phyloP scores from a whole-genome alignment of 148 eudicot species.

The Rhododendron vialii region DNA sequence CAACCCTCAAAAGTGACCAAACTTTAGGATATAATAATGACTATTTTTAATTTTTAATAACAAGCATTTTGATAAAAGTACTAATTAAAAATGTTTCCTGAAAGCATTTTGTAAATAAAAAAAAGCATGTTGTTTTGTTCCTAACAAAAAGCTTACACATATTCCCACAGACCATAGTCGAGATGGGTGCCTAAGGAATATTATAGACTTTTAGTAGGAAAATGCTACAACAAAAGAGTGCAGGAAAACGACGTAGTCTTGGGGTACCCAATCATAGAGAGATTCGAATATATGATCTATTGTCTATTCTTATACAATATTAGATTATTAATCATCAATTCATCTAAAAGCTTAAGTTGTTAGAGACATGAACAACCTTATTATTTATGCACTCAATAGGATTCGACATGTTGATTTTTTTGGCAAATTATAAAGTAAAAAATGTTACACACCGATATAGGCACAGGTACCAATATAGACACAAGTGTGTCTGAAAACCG shows the following conservation, averaged over 20 bases:
- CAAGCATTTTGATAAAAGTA: background rate
- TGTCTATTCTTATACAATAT: too few species aligned
- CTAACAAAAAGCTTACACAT: background rate
- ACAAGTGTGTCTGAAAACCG: too few species aligned
- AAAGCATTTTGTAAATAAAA: background rate
- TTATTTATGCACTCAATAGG: background rate
- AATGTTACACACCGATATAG: too few species aligned
- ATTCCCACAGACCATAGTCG: background rate
- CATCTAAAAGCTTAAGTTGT: too few species aligned
- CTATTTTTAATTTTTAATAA: constrained; percentile 5
- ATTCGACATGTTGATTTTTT: too few species aligned
- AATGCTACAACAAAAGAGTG: background rate
- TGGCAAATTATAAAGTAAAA: background rate
- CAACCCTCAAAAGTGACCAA: constrained; percentile 9
- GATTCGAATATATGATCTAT: too few species aligned
- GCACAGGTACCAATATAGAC: too few species aligned
- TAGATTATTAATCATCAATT: too few species aligned
- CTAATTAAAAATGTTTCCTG: background rate
- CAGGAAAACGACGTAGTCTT: background rate
- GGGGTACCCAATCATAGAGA: too few species aligned
- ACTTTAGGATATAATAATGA: background rate
- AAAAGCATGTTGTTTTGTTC: background rate
- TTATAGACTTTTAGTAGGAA: background rate
- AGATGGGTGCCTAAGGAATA: background rate
- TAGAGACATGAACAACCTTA: background rate